Evolutionary conservation across 2,329 filamentous ascomycete genomes (phyloP).

Genomic region (Juglanconis sp.): DNA sequence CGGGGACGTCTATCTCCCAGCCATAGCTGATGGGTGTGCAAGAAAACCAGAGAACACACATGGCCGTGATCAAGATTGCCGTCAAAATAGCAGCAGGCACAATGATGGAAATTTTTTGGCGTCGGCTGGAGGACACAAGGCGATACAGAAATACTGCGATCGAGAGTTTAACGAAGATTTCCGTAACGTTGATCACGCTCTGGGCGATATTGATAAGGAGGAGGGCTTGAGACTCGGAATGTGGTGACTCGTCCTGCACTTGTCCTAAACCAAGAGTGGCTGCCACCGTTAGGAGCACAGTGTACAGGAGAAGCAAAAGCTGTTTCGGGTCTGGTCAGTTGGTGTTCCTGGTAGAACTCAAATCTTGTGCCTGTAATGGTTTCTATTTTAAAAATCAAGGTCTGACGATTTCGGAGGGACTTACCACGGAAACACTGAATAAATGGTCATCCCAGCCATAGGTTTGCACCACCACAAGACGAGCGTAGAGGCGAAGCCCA

Average conservation of each 20-base stretch:
- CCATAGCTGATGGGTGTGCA: conserved; percentile 11
- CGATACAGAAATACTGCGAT: conserved; percentile 14
- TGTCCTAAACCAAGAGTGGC: not conserved
- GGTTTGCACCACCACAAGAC: conserved; percentile 9
- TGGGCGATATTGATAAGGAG: conserved; percentile 7
- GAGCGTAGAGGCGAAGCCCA: conserved; percentile 14
- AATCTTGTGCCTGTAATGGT: too few relatives aligned
- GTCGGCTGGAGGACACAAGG: not conserved
- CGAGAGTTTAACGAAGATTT: conserved; percentile 10
- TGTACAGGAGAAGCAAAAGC: not conserved
- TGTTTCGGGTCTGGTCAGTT: not conserved
- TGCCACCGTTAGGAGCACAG: conserved; percentile 1
- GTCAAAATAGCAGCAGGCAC: conserved; percentile 7
- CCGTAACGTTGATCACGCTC: not conserved
- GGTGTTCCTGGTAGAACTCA: too few relatives aligned
- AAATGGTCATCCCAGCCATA: conserved; percentile 16
- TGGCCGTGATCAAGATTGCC: not conserved
- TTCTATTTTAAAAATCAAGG: not conserved
- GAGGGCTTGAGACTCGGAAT: not conserved
- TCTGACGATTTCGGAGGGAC: not conserved
- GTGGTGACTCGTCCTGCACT: not conserved
- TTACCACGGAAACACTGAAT: conserved; percentile 13
- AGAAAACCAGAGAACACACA: conserved; percentile 11
- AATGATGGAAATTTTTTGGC: not conserved
- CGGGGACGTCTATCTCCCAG: conserved; percentile 4